phyloP scores from a whole-genome alignment of 2,329 filamentous ascomycete species.

The Ciborinia camelliae region DNA sequence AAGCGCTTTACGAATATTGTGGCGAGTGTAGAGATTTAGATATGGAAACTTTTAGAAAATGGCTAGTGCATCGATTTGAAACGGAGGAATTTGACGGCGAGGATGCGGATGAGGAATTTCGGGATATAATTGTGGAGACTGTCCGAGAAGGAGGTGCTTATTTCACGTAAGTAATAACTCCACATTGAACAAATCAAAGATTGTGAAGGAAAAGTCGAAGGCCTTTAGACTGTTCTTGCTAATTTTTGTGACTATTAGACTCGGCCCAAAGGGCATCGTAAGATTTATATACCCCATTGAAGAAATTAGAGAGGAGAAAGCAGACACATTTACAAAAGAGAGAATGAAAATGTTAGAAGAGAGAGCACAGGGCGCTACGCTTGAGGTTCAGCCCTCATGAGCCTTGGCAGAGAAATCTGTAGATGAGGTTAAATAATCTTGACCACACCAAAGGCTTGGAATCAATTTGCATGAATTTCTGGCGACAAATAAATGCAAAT shows the following conservation, averaged over 20 bases:
- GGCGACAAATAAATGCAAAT: too few species aligned
- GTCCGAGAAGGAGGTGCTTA: background rate
- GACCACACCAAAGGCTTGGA: too few species aligned
- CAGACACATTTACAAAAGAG: background rate
- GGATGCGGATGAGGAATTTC: background rate
- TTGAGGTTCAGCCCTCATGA: background rate
- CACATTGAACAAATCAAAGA: background rate
- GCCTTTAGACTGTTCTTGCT: background rate
- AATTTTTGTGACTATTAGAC: background rate
- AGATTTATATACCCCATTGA: background rate
- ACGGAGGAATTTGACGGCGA: background rate
- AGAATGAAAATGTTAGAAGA: background rate
- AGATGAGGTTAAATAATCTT: background rate
- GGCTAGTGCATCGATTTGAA: conserved; percentile 1
- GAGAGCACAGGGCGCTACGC: background rate
- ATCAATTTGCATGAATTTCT: too few species aligned
- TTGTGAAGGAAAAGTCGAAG: background rate
- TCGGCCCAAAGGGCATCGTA: conserved; percentile 1
- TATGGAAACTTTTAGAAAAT: background rate
- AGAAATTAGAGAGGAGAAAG: background rate
- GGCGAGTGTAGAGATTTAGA: conserved; percentile 5
- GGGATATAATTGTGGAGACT: background rate
- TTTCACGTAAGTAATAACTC: background rate
- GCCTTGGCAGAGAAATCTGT: background rate
- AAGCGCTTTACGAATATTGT: background rate